Evolutionary conservation across 805 yeast species (phyloP).

Genomic region (Ogataea kodamae): DNA sequence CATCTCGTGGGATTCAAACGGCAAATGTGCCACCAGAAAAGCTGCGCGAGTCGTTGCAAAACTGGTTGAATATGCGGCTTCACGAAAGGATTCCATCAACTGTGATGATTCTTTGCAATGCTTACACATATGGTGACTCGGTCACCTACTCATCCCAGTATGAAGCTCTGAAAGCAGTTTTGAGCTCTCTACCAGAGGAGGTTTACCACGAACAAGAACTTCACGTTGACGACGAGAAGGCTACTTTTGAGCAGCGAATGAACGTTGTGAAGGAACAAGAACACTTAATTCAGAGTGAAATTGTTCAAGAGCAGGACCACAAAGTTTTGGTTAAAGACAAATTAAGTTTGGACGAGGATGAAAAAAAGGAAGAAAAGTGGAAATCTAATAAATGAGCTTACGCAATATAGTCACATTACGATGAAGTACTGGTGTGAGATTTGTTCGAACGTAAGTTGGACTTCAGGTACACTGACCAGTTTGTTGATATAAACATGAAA

Average conservation of each 20-base stretch:
- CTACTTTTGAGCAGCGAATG: conserved; percentile 66
- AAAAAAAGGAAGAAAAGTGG: conserved; percentile 4
- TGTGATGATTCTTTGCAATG: conserved; percentile 74
- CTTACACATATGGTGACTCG: conserved; percentile 78
- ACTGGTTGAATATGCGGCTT: conserved; percentile 86
- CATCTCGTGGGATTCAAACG: conserved; percentile 87
- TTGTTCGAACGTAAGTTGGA: conserved; percentile 33
- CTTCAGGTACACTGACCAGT: conserved; percentile 24
- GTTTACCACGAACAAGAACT: conserved; percentile 93
- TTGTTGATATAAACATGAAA: conserved; percentile 35
- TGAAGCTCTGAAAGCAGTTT: conserved; percentile 84
- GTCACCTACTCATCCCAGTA: conserved; percentile 55
- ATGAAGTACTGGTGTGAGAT: conserved; percentile 37
- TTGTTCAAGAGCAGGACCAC: conserved; percentile 67
- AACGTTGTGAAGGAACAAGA: conserved; percentile 77
- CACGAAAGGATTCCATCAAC: conserved; percentile 89
- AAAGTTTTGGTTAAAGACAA: conserved; percentile 61
- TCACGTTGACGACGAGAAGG: conserved; percentile 66
- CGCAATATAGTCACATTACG: conserved; percentile 16
- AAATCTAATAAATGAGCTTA: neutral
- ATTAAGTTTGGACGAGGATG: conserved; percentile 53
- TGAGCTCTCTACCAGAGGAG: conserved; percentile 90
- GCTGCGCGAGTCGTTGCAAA: conserved; percentile 68
- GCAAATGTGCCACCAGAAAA: conserved; percentile 73
- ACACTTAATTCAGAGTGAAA: conserved; percentile 82